Evolutionary conservation across 768 basidiomycete species (phyloP).

Genomic region (Amanita rubescens): DNA sequence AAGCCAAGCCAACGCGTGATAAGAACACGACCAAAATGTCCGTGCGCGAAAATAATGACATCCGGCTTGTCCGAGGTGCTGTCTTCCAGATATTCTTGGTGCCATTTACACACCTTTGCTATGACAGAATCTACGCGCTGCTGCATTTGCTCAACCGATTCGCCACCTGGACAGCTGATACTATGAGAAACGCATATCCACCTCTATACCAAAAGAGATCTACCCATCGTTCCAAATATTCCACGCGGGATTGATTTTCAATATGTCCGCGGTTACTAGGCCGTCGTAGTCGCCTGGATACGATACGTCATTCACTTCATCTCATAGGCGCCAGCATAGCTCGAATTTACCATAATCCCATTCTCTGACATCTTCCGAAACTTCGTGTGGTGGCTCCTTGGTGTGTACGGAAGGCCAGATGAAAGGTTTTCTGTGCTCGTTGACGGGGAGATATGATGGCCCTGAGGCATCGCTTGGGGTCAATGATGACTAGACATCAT

Average conservation of each 20-base stretch:
- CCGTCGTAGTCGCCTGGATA: slow-evolving; percentile 76
- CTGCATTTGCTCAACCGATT: slow-evolving; percentile 75
- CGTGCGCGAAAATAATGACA: slow-evolving; percentile 87
- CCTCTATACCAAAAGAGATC: slow-evolving; percentile 13
- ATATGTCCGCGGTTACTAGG: slow-evolving; percentile 70
- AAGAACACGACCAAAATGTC: slow-evolving; percentile 70
- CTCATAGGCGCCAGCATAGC: not conserved
- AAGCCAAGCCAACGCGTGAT: slow-evolving; percentile 80
- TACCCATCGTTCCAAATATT: slow-evolving; percentile 83
- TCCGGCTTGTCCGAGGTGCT: slow-evolving; percentile 56
- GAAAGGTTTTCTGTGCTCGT: slow-evolving; percentile 81
- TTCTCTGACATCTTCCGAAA: slow-evolving; percentile 66
- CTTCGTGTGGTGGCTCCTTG: slow-evolving; percentile 38
- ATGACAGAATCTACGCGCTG: slow-evolving; percentile 73
- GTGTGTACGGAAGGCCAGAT: slow-evolving; percentile 59
- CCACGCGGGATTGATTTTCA: slow-evolving; percentile 55
- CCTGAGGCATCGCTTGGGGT: slow-evolving; percentile 69
- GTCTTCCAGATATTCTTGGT: slow-evolving; percentile 62
- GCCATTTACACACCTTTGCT: slow-evolving; percentile 64
- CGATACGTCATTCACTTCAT: slow-evolving; percentile 3
- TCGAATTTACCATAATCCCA: slow-evolving; percentile 68
- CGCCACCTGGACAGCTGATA: slow-evolving; percentile 78
- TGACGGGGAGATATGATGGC: slow-evolving; percentile 82
- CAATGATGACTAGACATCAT: slow-evolving; percentile 59
- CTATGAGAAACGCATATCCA: not conserved